Base-by-base conservation (phyloP, 768 basidiomycete genomes). In the Candolleomyces efflorescens region DNA sequence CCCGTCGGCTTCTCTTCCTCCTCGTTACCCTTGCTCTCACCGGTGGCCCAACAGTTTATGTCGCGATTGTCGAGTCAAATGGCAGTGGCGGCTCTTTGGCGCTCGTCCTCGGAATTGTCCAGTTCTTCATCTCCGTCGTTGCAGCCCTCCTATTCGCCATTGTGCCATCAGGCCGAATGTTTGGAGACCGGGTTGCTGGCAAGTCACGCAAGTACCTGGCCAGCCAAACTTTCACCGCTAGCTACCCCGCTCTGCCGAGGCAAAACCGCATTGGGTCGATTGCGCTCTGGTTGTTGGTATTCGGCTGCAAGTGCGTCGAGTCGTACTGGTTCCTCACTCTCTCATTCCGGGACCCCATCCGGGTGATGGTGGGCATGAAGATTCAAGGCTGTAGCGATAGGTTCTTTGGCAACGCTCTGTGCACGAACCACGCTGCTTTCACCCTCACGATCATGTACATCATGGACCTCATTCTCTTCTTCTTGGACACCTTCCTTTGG, bases 401-500 rank as follows among this genome's bases (percentile, higher is more conserved):
- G 71, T 85, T 83, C 71, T 94, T 98, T 60, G 95, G 94, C 15
- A 78, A 80, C 64, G 79, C 77, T 9, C 82, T 99, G 15, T 99
- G 97, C 75, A 76, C 78, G 49, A 95, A 98, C 70, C 97, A 99
- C 64, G 91, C 94, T 1, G 92, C 91, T 3, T 98, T 98, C 74
- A 89, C 96, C 9, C 74, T 99, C 68, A 85, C 97, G 55, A 90
- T 98, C 78, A 99, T 98, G 96, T 98, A 94, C 69, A 77, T 97
- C 78, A 98, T 98, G 96, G 97, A 98, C 68, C 76, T 99, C 48
- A 85, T 89, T 53, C 83, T 99, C 46, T 99, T 92, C 83, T 99
- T 98, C 84, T 80, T 99, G 73, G 97, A 99, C 76, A 99, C 97
- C 6, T 99, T 98, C 89, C 75, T 99, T 27, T 99, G 97, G 97